These are phyloP conservation scores for Musa balbisiana DNA, from an alignment of 202 grass and related monocot genomes.

Conservation along the genomic window DNA sequence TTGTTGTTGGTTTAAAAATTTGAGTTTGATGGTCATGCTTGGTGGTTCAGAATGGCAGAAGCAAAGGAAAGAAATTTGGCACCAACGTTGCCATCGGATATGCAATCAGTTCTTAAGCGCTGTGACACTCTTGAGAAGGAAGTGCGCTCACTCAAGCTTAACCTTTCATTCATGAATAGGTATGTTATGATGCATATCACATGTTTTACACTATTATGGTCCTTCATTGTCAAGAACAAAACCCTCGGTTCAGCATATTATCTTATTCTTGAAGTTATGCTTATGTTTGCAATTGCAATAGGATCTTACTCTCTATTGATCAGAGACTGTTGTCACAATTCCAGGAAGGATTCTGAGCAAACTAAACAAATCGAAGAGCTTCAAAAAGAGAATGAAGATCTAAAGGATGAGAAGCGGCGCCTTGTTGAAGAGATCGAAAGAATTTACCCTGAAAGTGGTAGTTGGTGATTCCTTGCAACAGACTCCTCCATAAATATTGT, in stretches of 20 bases:
- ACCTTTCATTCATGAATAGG: constrained; percentile 70
- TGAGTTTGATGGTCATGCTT: not conserved
- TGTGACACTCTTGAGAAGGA: constrained; percentile 69
- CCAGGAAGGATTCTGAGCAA: constrained; percentile 76
- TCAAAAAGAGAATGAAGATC: constrained; percentile 64
- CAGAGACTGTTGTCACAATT: not conserved
- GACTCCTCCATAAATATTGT: not conserved
- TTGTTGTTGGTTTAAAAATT: too few species aligned
- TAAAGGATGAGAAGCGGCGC: constrained; percentile 40
- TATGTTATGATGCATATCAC: constrained; percentile 9
- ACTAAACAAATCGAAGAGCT: constrained; percentile 73
- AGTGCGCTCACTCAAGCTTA: constrained; percentile 68
- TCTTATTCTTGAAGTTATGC: not conserved
- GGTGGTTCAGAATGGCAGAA: constrained; percentile 64
- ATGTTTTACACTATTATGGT: too few species aligned
- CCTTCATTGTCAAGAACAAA: too few species aligned
- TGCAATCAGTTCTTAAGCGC: constrained; percentile 54
- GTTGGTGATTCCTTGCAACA: constrained; percentile 22
- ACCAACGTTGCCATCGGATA: constrained; percentile 52
- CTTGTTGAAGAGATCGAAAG: constrained; percentile 56
- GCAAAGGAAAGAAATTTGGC: constrained; percentile 61
- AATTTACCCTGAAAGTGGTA: constrained; percentile 25
- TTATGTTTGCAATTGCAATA: not conserved
- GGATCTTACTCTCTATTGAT: not conserved
- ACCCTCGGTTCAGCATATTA: not conserved